Evolutionary conservation across 2,329 filamentous ascomycete species (phyloP).

Genomic region (Emmonsiellopsis sp.): DNA sequence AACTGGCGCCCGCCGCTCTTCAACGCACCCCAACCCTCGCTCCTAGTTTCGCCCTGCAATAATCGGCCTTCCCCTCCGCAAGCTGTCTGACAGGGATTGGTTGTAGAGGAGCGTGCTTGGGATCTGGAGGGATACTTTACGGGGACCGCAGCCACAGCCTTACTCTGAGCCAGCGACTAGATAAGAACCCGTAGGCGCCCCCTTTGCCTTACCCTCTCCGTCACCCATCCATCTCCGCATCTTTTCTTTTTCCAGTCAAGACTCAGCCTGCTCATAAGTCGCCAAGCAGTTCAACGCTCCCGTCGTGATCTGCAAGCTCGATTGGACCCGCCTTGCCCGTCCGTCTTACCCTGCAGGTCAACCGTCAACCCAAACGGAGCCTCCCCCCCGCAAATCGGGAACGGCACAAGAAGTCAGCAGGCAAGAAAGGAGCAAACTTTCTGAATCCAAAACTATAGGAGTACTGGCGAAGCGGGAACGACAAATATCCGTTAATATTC

Average conservation of each 20-base stretch:
- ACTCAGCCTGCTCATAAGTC: not conserved
- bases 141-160: not conserved
- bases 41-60: conserved; percentile 1
- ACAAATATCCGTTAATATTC: not conserved
- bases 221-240: not conserved
- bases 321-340: not conserved
- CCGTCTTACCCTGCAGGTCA: not conserved
- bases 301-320: not conserved
- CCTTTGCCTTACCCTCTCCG: not conserved
- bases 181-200: not conserved
- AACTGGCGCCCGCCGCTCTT: not conserved
- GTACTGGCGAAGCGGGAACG: not conserved
- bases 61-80: not conserved
- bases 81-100: not conserved
- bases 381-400: too few relatives aligned
- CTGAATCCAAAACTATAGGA: not conserved
- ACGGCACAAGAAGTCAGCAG: too few relatives aligned
- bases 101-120: not conserved
- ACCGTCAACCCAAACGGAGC: not conserved
- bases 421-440: not conserved
- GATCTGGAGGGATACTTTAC: not conserved
- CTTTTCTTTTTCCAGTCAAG: not conserved
- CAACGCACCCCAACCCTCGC: not conserved
- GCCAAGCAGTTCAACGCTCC: not conserved
- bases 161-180: not conserved